phyloP scores from a whole-genome alignment of 2,329 filamentous ascomycete species.

The Sclerotinia spermophila region DNA sequence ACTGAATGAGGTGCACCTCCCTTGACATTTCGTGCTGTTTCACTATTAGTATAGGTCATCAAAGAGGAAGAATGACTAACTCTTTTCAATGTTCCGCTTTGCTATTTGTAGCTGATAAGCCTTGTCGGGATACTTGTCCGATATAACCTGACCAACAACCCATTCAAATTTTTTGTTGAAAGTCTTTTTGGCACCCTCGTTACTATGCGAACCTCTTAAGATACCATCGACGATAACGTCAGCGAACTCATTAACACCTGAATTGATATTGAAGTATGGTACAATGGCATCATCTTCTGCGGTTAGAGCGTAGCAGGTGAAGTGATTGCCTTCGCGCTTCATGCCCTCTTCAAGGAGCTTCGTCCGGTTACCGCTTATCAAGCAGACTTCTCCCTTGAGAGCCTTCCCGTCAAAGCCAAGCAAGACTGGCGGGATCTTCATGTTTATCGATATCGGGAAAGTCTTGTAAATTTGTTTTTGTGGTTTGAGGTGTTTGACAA shows the following conservation, averaged over 20 bases:
- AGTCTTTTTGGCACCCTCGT: neutral
- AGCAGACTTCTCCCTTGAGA: slow-evolving; percentile 8
- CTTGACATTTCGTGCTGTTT: slow-evolving; percentile 9
- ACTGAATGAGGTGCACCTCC: slow-evolving; percentile 8
- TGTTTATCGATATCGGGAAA: neutral
- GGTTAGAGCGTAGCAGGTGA: slow-evolving; percentile 25
- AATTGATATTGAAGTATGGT: slow-evolving; percentile 10
- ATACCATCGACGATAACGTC: slow-evolving; percentile 34
- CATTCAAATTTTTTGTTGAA: slow-evolving; percentile 4
- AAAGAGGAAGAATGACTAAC: slow-evolving; percentile 13
- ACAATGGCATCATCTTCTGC: slow-evolving; percentile 23
- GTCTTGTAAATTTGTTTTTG: neutral
- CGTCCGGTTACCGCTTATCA: neutral
- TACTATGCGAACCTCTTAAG: slow-evolving; percentile 24
- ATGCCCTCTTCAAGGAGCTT: slow-evolving; percentile 19
- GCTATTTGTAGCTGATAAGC: slow-evolving; percentile 22
- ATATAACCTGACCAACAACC: neutral
- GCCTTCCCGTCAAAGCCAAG: slow-evolving; percentile 11
- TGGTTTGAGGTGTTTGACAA: neutral
- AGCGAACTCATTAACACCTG: slow-evolving; percentile 23
- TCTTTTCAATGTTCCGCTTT: slow-evolving; percentile 14
- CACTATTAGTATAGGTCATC: neutral
- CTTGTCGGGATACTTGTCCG: neutral
- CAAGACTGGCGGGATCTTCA: slow-evolving; percentile 9
- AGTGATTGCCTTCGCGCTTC: slow-evolving; percentile 10